Evolutionary conservation across 2,329 filamentous ascomycete species (phyloP).

Genomic region (Xylariaceae sp.): DNA sequence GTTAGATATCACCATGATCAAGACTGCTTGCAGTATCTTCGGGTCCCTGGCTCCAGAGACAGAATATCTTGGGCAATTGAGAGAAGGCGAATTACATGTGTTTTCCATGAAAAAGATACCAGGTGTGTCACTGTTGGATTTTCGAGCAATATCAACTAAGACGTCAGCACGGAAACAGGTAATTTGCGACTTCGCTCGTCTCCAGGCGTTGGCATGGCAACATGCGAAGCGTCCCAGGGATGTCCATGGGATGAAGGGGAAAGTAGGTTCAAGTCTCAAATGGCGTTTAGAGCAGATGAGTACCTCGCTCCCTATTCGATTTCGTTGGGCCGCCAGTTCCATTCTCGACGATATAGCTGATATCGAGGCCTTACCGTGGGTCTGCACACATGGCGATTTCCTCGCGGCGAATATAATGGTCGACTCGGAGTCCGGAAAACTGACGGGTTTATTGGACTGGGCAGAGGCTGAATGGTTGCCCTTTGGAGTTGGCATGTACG

Average conservation of each 20-base stretch:
- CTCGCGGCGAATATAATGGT: conserved; percentile 54
- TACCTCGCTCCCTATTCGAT: conserved; percentile 34
- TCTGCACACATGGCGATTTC: conserved; percentile 57
- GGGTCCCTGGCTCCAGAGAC: conserved; percentile 40
- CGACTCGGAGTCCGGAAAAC: conserved; percentile 36
- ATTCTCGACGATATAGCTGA: conserved; percentile 29
- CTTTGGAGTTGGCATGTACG: conserved; percentile 56
- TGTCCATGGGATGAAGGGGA: conserved; percentile 24
- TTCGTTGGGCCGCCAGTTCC: conserved; percentile 27
- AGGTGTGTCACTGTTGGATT: conserved; percentile 38
- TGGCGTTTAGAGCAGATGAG: conserved; percentile 37
- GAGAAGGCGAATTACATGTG: conserved; percentile 30
- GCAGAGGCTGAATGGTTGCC: conserved; percentile 57
- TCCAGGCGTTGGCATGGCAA: conserved; percentile 38
- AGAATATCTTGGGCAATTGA: conserved; percentile 34
- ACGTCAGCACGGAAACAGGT: conserved; percentile 28
- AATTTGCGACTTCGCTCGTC: conserved; percentile 38
- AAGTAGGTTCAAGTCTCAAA: conserved; percentile 39
- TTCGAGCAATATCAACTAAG: conserved; percentile 21
- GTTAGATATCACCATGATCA: conserved; percentile 37
- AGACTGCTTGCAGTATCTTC: conserved; percentile 37
- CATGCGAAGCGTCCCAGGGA: conserved; percentile 18
- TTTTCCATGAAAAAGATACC: conserved; percentile 41
- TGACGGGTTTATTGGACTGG: conserved; percentile 59
- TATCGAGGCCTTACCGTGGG: conserved; percentile 46